Percentiles rank a stretch among this genome's conserved stretches.
phyloP scores from a whole-genome alignment of 345 rosid species.

The Cardamine chenopodiifolia region DNA sequence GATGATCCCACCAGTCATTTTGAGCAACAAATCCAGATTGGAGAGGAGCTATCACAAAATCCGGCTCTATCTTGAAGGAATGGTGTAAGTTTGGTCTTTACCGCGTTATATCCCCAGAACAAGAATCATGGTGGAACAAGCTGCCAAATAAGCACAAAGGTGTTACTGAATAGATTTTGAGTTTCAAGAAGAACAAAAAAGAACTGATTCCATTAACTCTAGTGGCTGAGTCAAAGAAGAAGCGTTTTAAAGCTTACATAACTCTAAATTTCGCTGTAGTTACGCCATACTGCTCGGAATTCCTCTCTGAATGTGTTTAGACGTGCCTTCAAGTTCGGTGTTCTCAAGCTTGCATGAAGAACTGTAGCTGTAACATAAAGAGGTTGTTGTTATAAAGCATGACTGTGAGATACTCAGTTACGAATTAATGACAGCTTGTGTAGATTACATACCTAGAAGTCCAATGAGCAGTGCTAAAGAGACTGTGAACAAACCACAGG shows the following conservation, averaged over 20 bases:
- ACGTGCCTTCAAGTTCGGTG: constrained; percentile 97
- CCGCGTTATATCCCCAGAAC: neutral
- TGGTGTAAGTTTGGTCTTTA: constrained; percentile 5
- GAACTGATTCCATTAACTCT: neutral
- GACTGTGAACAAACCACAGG: constrained; percentile 82
- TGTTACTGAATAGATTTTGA: neutral
- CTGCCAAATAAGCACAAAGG: neutral
- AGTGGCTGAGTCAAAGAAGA: neutral
- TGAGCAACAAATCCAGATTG: constrained; percentile 3
- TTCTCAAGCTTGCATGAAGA: constrained; percentile 91
- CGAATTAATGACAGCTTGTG: neutral
- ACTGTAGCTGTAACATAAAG: constrained; percentile 59
- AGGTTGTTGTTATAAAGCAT: neutral
- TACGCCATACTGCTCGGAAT: constrained; percentile 97
- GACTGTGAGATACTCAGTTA: constrained; percentile 19
- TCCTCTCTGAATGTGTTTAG: constrained; percentile 95
- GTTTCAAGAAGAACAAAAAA: neutral
- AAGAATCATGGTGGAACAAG: constrained; percentile 4
- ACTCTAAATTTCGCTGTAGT: constrained; percentile 88
- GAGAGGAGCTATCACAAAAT: neutral
- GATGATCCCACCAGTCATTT: constrained; percentile 3
- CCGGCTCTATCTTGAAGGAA: neutral
- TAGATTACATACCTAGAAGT: constrained; percentile 63
- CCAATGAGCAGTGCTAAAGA: constrained; percentile 82
- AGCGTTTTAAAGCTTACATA: constrained; percentile 36